These are phyloP conservation scores for Jamesozyma rosinii DNA, from an alignment of 805 yeast genomes.

Conservation along the genomic window DNA sequence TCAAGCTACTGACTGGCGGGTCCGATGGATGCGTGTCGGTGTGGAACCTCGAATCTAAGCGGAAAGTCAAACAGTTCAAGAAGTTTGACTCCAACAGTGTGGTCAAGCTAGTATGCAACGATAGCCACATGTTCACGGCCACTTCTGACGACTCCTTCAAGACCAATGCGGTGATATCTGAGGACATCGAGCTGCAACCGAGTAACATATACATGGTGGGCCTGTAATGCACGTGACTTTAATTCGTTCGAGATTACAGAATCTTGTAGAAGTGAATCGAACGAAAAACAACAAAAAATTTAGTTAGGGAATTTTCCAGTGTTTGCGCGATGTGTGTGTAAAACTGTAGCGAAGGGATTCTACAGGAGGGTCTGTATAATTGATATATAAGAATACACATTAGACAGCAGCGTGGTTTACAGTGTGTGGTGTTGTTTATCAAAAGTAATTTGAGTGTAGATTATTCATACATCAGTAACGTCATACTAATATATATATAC, in stretches of 20 bases:
- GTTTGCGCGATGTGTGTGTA: too few species aligned
- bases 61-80: conserved; percentile 66
- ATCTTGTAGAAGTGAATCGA: conserved; percentile 1
- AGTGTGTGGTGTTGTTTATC: too few species aligned
- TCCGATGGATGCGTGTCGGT: conserved; percentile 79
- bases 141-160: conserved; percentile 44
- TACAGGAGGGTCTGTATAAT: too few species aligned
- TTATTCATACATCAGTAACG: too few species aligned
- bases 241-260: background rate
- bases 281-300: background rate
- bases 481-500: too few species aligned
- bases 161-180: conserved; percentile 25
- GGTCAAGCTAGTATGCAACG: conserved; percentile 31
- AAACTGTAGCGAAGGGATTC: too few species aligned
- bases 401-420: too few species aligned
- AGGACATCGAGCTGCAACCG: conserved; percentile 15
- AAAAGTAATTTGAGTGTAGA: too few species aligned
- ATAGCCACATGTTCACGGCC: conserved; percentile 34
- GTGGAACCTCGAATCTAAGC: conserved; percentile 83
- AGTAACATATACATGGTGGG: conserved; percentile 19
- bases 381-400: too few species aligned
- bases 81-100: conserved; percentile 37
- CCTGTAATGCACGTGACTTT: conserved; percentile 2
- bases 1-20: conserved; percentile 83
- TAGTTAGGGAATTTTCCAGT: background rate